These are phyloP conservation scores for Echinosophora koreensis DNA, from an alignment of 306 rosid species.

Conservation along the genomic window DNA sequence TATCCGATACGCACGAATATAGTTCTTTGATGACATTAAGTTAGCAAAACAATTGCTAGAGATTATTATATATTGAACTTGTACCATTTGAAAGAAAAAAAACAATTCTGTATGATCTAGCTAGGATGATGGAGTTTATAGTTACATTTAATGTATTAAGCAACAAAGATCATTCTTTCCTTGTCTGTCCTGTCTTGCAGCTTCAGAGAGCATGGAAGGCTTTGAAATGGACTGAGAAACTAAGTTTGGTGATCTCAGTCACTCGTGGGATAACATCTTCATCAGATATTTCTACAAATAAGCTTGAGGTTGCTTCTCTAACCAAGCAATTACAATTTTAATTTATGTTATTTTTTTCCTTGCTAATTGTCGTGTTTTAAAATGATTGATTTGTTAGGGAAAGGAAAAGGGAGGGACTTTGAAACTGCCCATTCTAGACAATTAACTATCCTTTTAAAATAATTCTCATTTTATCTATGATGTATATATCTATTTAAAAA, in stretches of 20 bases:
- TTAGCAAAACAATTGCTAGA: conserved; percentile 1
- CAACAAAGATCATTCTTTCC: not conserved
- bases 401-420: not conserved
- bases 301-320: conserved; percentile 64
- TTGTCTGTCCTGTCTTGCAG: conserved; percentile 57
- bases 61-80: not conserved
- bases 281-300: conserved; percentile 56
- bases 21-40: conserved; percentile 11
- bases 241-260: conserved; percentile 71
- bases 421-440: not conserved
- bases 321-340: conserved; percentile 38
- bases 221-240: conserved; percentile 75
- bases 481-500: not conserved
- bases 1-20: conserved; percentile 7
- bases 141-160: not conserved
- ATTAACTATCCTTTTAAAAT: not conserved
- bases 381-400: conserved; percentile 11
- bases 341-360: not conserved
- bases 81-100: not conserved
- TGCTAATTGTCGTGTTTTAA: conserved; percentile 1
- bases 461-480: not conserved
- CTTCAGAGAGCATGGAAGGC: conserved; percentile 95
- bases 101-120: conserved; percentile 9
- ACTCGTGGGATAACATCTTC: conserved; percentile 76
- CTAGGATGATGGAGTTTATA: conserved; percentile 16